Conservation (phyloP, 768 basidiomycete species). For the Tulasnella sp. region DNA sequence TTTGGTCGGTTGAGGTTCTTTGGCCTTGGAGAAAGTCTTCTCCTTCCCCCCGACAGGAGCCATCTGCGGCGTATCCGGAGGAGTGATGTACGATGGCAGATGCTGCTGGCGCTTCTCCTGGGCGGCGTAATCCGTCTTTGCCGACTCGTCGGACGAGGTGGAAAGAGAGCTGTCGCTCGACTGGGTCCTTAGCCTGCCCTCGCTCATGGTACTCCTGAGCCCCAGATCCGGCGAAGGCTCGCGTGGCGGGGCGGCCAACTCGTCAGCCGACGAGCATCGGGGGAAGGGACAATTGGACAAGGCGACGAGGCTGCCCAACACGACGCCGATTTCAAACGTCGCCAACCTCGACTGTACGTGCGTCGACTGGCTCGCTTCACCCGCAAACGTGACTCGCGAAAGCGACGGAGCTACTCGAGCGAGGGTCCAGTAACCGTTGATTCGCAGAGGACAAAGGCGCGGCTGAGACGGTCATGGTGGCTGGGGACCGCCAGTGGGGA, state of each 20-base stretch:
- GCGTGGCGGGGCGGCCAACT: too few species aligned
- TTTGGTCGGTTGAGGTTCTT: slow-evolving; percentile 22
- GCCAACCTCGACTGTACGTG: slow-evolving; percentile 60
- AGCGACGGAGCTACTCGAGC: too few species aligned
- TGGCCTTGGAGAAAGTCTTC: neutral
- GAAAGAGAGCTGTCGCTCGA: too few species aligned
- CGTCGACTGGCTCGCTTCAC: slow-evolving; percentile 45
- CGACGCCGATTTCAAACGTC: slow-evolving; percentile 63
- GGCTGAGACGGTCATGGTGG: too few species aligned
- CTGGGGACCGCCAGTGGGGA: too few species aligned
- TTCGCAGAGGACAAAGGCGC: neutral
- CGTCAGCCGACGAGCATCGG: too few species aligned
- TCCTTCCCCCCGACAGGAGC: neutral
- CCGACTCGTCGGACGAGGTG: too few species aligned
- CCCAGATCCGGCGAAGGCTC: too few species aligned
- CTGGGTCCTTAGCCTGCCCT: too few species aligned
- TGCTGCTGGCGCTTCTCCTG: neutral
- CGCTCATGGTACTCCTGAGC: too few species aligned
- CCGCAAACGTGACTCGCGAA: slow-evolving; percentile 47
- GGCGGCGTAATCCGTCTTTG: neutral
- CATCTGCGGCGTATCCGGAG: slow-evolving; percentile 22
- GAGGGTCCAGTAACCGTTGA: slow-evolving; percentile 53
- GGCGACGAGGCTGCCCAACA: slow-evolving; percentile 75
- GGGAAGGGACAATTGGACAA: too few species aligned
- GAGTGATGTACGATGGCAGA: slow-evolving; percentile 21